These are phyloP conservation scores for Primulina huaijiensis DNA, from an alignment of 257 asterid species.

Conservation along the genomic window DNA sequence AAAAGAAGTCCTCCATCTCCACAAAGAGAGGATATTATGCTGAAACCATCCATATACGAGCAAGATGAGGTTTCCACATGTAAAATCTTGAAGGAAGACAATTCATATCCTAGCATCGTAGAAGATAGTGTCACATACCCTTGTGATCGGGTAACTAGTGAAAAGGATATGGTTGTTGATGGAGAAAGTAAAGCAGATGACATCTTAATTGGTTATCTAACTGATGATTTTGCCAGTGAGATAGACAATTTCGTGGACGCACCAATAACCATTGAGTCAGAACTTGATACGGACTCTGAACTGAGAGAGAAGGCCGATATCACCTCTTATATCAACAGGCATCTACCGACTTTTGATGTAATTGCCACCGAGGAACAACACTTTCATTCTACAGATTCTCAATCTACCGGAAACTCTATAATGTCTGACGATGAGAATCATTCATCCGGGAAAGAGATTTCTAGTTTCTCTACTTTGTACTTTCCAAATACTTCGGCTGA, in stretches of 20 bases:
- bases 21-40: conserved; percentile 33
- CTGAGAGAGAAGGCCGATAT: conserved; percentile 44
- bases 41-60: conserved; percentile 31
- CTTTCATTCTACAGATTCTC: conserved; percentile 54
- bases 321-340: conserved; percentile 32
- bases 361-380: conserved; percentile 37
- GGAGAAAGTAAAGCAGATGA: conserved; percentile 27
- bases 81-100: conserved; percentile 32
- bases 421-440: conserved; percentile 46
- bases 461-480: conserved; percentile 36
- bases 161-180: conserved; percentile 45
- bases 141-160: conserved; percentile 35
- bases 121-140: conserved; percentile 36
- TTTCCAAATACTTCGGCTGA: conserved; percentile 38
- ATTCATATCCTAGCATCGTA: conserved; percentile 31
- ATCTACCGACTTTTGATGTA: conserved; percentile 32
- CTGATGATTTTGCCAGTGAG: conserved; percentile 72
- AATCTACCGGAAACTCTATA: conserved; percentile 50
- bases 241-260: conserved; percentile 77
- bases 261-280: conserved; percentile 71
- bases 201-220: conserved; percentile 45
- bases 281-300: conserved; percentile 66
- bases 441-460: conserved; percentile 37
- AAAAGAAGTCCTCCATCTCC: conserved; percentile 39
- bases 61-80: conserved; percentile 32